phyloP scores from a whole-genome alignment of 495 filamentous ascomycete species.

The Oidiodendron maius region DNA sequence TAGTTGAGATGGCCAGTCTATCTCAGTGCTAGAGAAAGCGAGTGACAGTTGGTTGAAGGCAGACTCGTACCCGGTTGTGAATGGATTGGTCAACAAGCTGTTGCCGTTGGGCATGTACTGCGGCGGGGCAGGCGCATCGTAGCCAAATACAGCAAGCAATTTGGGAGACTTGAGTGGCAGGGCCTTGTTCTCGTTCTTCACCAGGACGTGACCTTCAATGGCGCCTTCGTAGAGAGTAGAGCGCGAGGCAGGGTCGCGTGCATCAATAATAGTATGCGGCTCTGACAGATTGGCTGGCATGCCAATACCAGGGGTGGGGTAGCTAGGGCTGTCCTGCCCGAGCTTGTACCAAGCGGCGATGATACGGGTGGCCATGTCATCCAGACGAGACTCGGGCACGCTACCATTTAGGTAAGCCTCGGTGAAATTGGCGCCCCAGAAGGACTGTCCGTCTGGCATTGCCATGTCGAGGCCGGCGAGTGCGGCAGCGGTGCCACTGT shows the following conservation, averaged over 20 bases:
- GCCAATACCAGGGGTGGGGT: conserved; percentile 38
- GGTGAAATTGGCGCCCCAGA: conserved; percentile 48
- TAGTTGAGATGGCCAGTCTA: too few relatives aligned
- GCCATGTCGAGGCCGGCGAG: conserved; percentile 86
- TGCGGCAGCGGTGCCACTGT: conserved; percentile 64
- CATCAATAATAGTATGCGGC: conserved; percentile 47
- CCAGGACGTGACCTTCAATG: conserved; percentile 51
- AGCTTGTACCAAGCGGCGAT: conserved; percentile 52
- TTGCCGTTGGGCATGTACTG: not conserved
- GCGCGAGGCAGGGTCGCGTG: conserved; percentile 34
- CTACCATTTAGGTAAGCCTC: conserved; percentile 42
- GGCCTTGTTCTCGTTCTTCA: conserved; percentile 52
- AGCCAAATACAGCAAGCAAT: conserved; percentile 45
- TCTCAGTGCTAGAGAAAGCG: not conserved
- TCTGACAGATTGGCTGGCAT: conserved; percentile 44
- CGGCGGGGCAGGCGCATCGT: conserved; percentile 29
- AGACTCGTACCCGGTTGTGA: conserved; percentile 7
- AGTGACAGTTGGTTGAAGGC: not conserved
- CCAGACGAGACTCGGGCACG: conserved; percentile 30
- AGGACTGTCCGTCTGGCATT: conserved; percentile 66
- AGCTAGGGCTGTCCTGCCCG: conserved; percentile 47
- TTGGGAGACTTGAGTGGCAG: conserved; percentile 48
- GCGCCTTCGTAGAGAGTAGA: conserved; percentile 38
- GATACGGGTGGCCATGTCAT: conserved; percentile 33
- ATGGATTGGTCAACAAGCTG: not conserved